Evolutionary conservation across 352 stramenopile genomes (phyloP).

Genomic region (Phytophthora europaea): DNA sequence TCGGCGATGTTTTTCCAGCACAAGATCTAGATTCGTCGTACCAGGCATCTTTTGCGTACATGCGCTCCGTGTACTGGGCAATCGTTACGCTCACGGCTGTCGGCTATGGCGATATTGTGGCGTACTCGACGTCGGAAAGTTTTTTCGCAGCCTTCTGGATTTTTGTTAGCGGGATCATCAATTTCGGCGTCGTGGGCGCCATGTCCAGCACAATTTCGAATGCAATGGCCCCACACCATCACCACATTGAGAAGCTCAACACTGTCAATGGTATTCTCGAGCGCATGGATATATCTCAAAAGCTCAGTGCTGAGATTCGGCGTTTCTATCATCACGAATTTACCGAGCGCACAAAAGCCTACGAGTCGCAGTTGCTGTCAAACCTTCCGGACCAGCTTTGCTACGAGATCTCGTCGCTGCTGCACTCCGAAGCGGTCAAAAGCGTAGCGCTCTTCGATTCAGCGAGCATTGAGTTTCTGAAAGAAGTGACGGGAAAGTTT

Average conservation of each 20-base stretch:
- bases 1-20: constrained; percentile 58
- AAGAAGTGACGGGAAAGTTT: constrained; percentile 87
- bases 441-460: constrained; percentile 70
- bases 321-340: constrained; percentile 83
- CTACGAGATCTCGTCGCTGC: constrained; percentile 76
- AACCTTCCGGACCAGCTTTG: constrained; percentile 80
- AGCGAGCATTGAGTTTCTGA: constrained; percentile 70
- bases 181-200: constrained; percentile 80
- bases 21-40: constrained; percentile 55
- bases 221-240: constrained; percentile 66
- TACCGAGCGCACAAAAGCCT: constrained; percentile 62
- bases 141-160: constrained; percentile 83
- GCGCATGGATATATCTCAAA: constrained; percentile 62
- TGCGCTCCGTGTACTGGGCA: constrained; percentile 82
- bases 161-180: constrained; percentile 79
- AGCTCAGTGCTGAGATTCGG: constrained; percentile 68
- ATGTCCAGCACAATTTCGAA: constrained; percentile 87
- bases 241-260: constrained; percentile 79
- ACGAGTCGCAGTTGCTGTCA: constrained; percentile 75
- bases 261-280: constrained; percentile 72
- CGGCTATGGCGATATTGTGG: constrained; percentile 80
- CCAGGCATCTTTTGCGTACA: constrained; percentile 64
- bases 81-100: constrained; percentile 78
- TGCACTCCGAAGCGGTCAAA: constrained; percentile 71
- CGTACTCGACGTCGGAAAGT: constrained; percentile 78